Evolutionary conservation across 108 stramenopile species (phyloP), one percentile per base, ranked within the genome.

Genomic region (Mediolabrus comicus): DNA sequence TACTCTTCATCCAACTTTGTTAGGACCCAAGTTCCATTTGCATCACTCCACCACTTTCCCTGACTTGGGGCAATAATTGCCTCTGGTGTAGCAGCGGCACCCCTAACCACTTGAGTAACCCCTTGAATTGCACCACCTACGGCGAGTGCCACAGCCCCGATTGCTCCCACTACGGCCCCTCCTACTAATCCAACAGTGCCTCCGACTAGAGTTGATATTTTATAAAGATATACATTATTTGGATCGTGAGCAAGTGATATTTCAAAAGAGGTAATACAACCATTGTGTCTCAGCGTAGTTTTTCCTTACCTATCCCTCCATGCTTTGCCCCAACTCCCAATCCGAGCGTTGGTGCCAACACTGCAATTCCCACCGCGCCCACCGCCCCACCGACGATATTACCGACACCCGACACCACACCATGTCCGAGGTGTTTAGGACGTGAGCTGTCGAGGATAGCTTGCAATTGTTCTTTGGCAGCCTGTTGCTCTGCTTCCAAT

Each of bases 31-130:
- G 74, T 61, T 14, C 84, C 83, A 13, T 84, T 84, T 9, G 53
- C 54, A 34, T 92, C 92, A 56, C 90, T 88, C 92, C 92, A 92
- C 88, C 89, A 92, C 55, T 90, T 92, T 34, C 92, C 92, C 35
- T 84, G 72, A 0, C 62, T 14, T 1, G 88, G 88, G 49, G 84
- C 87, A 8, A 78, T 80, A 12, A 90, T 63, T 36, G 85, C 66
- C 36, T 80, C 67, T 4, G 92, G 92, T 0, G 69, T 68, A 10
- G 88, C 86, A 35, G 60, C 78, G 9, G 84, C 81, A 35, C 92
- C 92, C 11, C 86, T 73, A 35, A 86, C 54, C 22, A 92, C 67
- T 67, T 87, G 86, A 2, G 75, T 66, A 1, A 74, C 75, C 6
- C 84, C 84, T 24, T 67, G 55, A 4, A 85, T 39, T 10, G 79